Conservation (phyloP, 1,284 basidiomycete species). For the Mrakiaceae sp. region DNA sequence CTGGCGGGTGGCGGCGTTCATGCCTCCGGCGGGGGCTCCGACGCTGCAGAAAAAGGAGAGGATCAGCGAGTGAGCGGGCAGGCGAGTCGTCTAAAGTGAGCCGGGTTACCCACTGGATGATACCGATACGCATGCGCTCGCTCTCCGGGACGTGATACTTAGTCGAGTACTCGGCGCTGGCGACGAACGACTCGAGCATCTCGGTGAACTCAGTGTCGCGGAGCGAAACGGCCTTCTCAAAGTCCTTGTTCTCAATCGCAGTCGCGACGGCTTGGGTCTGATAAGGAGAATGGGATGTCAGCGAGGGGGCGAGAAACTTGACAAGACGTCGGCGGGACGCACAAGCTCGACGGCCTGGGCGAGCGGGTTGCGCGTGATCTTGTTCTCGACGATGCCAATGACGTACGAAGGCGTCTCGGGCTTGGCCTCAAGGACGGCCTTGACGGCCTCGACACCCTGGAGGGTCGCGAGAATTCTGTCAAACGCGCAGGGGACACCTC, state of each 20-base stretch:
- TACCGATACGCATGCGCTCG: slow-evolving; percentile 71
- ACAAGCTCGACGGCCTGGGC: slow-evolving; percentile 86
- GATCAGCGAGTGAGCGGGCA: slow-evolving; percentile 8
- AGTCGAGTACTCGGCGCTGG: slow-evolving; percentile 51
- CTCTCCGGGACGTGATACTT: slow-evolving; percentile 41
- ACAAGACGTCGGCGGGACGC: slow-evolving; percentile 7
- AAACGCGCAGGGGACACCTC: slow-evolving; percentile 81
- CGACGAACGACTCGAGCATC: slow-evolving; percentile 69
- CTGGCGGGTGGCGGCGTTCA: slow-evolving; percentile 94
- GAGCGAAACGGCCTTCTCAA: slow-evolving; percentile 71
- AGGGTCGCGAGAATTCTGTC: slow-evolving; percentile 90
- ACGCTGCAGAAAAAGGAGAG: slow-evolving; percentile 43
- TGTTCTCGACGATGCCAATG: slow-evolving; percentile 93
- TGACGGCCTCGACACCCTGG: slow-evolving; percentile 87
- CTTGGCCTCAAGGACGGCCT: slow-evolving; percentile 76
- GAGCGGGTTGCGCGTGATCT: slow-evolving; percentile 81
- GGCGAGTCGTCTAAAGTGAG: neutral
- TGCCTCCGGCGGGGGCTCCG: slow-evolving; percentile 93
- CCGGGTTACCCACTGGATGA: slow-evolving; percentile 65
- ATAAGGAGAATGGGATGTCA: neutral
- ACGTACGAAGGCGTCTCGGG: slow-evolving; percentile 91
- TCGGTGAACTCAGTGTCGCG: slow-evolving; percentile 89
- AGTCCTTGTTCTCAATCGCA: slow-evolving; percentile 75
- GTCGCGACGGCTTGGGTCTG: slow-evolving; percentile 76
- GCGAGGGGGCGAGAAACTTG: neutral